A percentile compares a stretch with the other conserved stretches of the same genome.
phyloP scores from a whole-genome alignment of 1,284 basidiomycete species.

The Malassezia restricta region DNA sequence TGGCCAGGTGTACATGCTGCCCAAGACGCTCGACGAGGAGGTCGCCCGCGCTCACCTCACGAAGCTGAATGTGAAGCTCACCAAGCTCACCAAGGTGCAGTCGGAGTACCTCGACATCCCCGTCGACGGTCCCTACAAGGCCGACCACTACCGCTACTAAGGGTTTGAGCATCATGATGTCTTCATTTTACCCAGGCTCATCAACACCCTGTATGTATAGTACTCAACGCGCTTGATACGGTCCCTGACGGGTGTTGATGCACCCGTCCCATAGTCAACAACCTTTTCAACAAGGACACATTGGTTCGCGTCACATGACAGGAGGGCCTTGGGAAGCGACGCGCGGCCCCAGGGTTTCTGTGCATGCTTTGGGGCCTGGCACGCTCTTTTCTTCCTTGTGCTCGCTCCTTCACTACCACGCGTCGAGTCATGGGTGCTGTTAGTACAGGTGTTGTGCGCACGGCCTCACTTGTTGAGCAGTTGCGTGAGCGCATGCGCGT shows the following conservation, averaged over 20 bases:
- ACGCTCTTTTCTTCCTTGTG: not conserved
- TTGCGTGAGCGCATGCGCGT: slow-evolving; percentile 31
- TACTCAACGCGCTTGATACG: slow-evolving; percentile 18
- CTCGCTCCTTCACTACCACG: not conserved
- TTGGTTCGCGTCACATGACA: not conserved
- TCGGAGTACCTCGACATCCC: slow-evolving; percentile 86
- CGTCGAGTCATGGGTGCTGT: slow-evolving; percentile 30
- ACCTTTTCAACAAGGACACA: slow-evolving; percentile 38
- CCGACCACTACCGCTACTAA: slow-evolving; percentile 47
- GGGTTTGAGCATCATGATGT: not conserved
- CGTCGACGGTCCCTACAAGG: slow-evolving; percentile 73
- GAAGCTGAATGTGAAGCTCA: slow-evolving; percentile 87
- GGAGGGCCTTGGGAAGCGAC: no score
- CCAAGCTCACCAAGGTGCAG: slow-evolving; percentile 64
- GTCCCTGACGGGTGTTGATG: slow-evolving; percentile 7
- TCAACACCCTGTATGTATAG: slow-evolving; percentile 16
- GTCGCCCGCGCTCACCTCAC: slow-evolving; percentile 88
- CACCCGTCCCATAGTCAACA: slow-evolving; percentile 3
- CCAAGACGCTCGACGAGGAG: slow-evolving; percentile 97
- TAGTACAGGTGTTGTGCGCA: slow-evolving; percentile 34
- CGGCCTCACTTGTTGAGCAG: slow-evolving; percentile 25
- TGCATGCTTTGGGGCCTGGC: no score
- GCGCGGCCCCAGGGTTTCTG: no score
- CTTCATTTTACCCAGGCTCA: not conserved
- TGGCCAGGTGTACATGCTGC: slow-evolving; percentile 52